phyloP scores from a whole-genome alignment of 352 stramenopile species.

The Halophytophthora batemanensis region DNA sequence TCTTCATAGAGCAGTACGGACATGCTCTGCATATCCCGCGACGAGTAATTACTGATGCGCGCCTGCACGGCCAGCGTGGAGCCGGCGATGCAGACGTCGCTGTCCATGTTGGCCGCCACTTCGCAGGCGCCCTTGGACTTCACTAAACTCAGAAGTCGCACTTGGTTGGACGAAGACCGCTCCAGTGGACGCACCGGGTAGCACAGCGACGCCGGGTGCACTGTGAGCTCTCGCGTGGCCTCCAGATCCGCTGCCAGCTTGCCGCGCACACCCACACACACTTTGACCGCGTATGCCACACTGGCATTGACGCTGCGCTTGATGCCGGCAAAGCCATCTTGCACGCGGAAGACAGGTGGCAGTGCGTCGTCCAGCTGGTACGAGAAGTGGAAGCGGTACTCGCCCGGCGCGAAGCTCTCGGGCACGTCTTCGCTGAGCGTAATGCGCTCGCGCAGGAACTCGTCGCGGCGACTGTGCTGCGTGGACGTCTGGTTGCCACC shows the following conservation, averaged over 20 bases:
- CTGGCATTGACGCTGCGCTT: slow-evolving; percentile 42
- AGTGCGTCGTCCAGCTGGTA: slow-evolving; percentile 38
- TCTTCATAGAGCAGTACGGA: slow-evolving; percentile 31
- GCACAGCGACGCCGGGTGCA: slow-evolving; percentile 20
- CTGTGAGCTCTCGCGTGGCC: slow-evolving; percentile 14
- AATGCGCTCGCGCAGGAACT: slow-evolving; percentile 20
- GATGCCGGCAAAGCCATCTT: slow-evolving; percentile 6
- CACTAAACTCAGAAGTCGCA: slow-evolving; percentile 22
- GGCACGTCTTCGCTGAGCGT: slow-evolving; percentile 12
- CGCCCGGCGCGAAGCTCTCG: slow-evolving; percentile 13
- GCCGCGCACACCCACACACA: slow-evolving; percentile 44
- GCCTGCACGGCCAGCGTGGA: slow-evolving; percentile 24
- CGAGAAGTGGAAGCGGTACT: slow-evolving; percentile 21
- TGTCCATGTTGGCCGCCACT: slow-evolving; percentile 24
- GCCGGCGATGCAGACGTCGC: slow-evolving; percentile 25
- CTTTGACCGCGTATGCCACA: slow-evolving; percentile 70
- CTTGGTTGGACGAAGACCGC: slow-evolving; percentile 19
- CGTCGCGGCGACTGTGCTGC: slow-evolving; percentile 13
- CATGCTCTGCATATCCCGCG: slow-evolving; percentile 28
- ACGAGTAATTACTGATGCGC: slow-evolving; percentile 30
- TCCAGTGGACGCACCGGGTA: slow-evolving; percentile 22
- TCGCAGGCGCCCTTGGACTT: slow-evolving; percentile 32
- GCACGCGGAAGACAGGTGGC: slow-evolving; percentile 33
- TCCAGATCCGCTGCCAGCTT: slow-evolving; percentile 59
- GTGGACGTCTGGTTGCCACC: slow-evolving; percentile 21